Evolutionary conservation across 768 basidiomycete genomes (phyloP).

Genomic region (Hebeloma cylindrosporum): DNA sequence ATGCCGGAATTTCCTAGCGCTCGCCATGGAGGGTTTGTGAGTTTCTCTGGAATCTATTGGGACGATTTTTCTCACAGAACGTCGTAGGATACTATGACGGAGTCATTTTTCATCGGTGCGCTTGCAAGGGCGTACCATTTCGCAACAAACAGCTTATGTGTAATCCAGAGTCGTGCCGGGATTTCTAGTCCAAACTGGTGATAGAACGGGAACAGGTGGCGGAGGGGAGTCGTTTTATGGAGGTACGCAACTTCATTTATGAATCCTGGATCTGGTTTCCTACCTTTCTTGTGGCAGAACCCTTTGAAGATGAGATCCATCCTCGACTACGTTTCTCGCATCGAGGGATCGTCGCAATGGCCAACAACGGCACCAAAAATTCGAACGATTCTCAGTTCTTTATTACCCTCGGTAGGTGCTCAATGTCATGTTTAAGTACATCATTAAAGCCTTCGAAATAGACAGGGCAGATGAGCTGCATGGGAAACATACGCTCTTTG

Average conservation of each 20-base stretch:
- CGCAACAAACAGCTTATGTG: neutral
- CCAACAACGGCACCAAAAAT: conserved; percentile 83
- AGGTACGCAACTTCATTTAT: conserved; percentile 39
- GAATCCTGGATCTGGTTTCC: too few relatives aligned
- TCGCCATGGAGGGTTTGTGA: conserved; percentile 85
- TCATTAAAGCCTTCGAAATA: conserved; percentile 24
- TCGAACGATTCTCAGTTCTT: conserved; percentile 96
- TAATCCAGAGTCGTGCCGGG: conserved; percentile 72
- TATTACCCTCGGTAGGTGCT: conserved; percentile 76
- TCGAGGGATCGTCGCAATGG: conserved; percentile 93
- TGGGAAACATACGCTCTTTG: conserved; percentile 93
- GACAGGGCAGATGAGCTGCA: conserved; percentile 92
- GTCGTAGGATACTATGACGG: conserved; percentile 90
- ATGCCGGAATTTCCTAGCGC: conserved; percentile 86
- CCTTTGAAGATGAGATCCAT: conserved; percentile 93
- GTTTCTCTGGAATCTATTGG: conserved; percentile 11
- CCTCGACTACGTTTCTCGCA: conserved; percentile 87
- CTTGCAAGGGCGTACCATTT: neutral
- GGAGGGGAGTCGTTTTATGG: conserved; percentile 97
- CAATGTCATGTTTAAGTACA: neutral
- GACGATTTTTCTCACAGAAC: conserved; percentile 1
- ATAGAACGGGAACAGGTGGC: conserved; percentile 85
- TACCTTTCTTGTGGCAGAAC: conserved; percentile 49
- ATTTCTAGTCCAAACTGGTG: conserved; percentile 95
- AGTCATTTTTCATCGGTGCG: conserved; percentile 88